These are phyloP conservation scores for Plasmopara muralis DNA, from an alignment of 352 stramenopile species.

Conservation along the genomic window DNA sequence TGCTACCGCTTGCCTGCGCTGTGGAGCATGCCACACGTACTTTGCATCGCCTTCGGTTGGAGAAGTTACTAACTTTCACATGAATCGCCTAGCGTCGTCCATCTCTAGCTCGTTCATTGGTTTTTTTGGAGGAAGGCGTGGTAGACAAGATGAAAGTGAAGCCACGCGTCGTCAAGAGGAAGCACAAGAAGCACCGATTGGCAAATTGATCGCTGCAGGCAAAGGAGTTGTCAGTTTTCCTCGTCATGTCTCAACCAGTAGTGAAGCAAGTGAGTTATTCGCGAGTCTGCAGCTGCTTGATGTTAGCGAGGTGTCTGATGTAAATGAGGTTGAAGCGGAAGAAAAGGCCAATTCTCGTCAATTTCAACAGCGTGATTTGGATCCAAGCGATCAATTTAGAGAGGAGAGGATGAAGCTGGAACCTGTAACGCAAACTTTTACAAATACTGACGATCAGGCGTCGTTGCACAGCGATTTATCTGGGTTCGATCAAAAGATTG, in stretches of 20 bases:
- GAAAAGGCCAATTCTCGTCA: constrained; percentile 20
- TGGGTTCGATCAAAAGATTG: not conserved
- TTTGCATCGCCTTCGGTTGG: constrained; percentile 75
- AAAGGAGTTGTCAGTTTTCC: constrained; percentile 34
- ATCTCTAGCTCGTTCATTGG: constrained; percentile 74
- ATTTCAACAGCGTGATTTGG: not conserved
- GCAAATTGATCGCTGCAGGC: constrained; percentile 55
- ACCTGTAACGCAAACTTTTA: not conserved
- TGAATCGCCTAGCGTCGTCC: constrained; percentile 63
- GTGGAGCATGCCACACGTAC: constrained; percentile 73
- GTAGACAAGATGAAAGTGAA: constrained; percentile 20
- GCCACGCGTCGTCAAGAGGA: constrained; percentile 23
- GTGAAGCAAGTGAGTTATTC: constrained; percentile 25
- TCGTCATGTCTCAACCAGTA: constrained; percentile 22
- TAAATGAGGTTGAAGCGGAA: constrained; percentile 13
- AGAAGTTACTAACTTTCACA: constrained; percentile 81
- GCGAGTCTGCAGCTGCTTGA: constrained; percentile 24
- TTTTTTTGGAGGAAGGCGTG: constrained; percentile 44
- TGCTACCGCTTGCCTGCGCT: constrained; percentile 70
- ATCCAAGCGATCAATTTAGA: not conserved
- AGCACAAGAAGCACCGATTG: constrained; percentile 42
- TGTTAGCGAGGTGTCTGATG: constrained; percentile 19
- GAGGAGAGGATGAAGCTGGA: constrained; percentile 8
- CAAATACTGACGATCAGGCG: not conserved
- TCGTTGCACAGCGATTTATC: not conserved